These are phyloP conservation scores for Leersia perrieri DNA, from an alignment of 176 grass and related monocot genomes.

Conservation along the genomic window DNA sequence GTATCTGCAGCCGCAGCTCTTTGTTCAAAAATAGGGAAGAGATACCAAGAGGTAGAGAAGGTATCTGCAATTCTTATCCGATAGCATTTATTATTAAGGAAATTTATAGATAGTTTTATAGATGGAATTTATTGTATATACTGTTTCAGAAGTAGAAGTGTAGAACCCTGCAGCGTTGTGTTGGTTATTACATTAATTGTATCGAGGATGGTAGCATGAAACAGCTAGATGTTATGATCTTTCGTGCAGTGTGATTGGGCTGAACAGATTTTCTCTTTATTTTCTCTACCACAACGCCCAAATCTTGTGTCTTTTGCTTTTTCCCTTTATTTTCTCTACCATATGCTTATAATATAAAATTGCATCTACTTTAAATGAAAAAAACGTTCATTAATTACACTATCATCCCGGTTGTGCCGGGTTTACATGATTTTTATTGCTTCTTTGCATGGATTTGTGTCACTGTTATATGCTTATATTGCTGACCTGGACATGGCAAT, in stretches of 20 bases:
- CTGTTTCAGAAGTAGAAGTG: too few relatives aligned
- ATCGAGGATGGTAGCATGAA: neutral
- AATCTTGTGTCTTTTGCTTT: neutral
- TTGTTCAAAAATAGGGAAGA: neutral
- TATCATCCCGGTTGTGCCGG: neutral
- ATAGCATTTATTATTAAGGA: neutral
- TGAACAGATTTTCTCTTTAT: neutral
- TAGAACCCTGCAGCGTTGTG: neutral
- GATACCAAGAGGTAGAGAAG: neutral
- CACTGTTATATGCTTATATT: neutral
- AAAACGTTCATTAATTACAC: neutral
- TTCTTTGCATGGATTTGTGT: neutral
- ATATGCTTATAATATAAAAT: neutral
- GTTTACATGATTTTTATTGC: neutral
- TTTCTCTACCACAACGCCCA: neutral
- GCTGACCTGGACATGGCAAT: constrained; percentile 2
- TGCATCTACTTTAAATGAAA: neutral
- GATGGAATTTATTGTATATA: neutral
- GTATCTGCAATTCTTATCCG: neutral
- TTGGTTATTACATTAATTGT: neutral
- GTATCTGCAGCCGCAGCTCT: neutral
- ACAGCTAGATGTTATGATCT: neutral
- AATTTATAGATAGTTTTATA: neutral
- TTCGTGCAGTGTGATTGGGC: neutral
- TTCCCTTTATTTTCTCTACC: neutral